These are phyloP conservation scores for Tremella yokohamensis DNA, from an alignment of 768 basidiomycete species.

Conservation along the genomic window DNA sequence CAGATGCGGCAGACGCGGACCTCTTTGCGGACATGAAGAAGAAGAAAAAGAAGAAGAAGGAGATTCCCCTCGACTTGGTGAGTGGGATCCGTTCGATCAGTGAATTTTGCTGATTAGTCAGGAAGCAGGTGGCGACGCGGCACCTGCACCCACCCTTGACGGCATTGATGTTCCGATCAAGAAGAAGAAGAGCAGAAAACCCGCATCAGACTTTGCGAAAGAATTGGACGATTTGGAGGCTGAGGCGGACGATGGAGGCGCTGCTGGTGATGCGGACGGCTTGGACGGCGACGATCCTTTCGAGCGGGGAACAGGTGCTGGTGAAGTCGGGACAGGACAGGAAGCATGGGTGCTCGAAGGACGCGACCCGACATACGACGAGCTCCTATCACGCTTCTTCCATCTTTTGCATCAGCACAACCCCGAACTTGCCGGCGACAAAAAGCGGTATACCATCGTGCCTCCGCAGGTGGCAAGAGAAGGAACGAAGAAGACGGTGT, in stretches of 20 bases:
- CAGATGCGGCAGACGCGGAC: conserved; percentile 61
- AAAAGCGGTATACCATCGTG: conserved; percentile 88
- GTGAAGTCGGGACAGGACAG: conserved; percentile 55
- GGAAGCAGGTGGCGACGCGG: conserved; percentile 20
- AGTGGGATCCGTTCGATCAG: neutral
- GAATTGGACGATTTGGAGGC: conserved; percentile 54
- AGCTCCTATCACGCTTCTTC: conserved; percentile 95
- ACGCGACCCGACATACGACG: conserved; percentile 91
- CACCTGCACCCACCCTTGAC: conserved; percentile 30
- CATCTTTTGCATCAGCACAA: conserved; percentile 85
- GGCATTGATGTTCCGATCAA: conserved; percentile 46
- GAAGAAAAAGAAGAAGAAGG: conserved; percentile 80
- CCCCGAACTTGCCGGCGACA: conserved; percentile 81
- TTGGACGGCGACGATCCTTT: conserved; percentile 90
- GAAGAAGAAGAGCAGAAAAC: conserved; percentile 68
- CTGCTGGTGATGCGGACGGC: conserved; percentile 50
- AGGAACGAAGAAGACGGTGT: conserved; percentile 96
- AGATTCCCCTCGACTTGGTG: conserved; percentile 51
- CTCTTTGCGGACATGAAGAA: conserved; percentile 89
- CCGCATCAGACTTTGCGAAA: conserved; percentile 62
- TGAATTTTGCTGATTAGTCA: neutral
- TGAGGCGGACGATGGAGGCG: conserved; percentile 57
- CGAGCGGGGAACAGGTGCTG: conserved; percentile 52
- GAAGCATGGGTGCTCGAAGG: conserved; percentile 83
- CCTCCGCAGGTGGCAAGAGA: conserved; percentile 91